Evolutionary conservation across 2,329 filamentous ascomycete genomes (phyloP), one percentile per base, ranked within the genome.

Genomic region (Gliomastix tumulicola): DNA sequence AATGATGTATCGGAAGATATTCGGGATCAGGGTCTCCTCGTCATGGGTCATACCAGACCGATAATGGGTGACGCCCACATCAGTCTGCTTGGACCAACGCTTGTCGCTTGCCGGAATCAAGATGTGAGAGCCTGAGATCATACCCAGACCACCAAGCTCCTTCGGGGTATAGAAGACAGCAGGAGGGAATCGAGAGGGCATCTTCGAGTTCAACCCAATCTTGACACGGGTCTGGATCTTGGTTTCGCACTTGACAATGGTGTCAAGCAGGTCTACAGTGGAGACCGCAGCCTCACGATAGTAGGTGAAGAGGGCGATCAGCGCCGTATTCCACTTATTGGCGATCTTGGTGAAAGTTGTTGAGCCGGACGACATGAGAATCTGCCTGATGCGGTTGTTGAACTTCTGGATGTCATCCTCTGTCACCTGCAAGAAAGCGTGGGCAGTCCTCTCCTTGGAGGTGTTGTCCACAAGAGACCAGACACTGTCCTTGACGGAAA

Each of bases 301-400:
- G 63, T 98, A 98, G 0, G 92, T 97, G 65, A 98, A 98, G 19
- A 98, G 75, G 1, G 92, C 89, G 52, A 98, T 98, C 47, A 98
- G 64, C 2, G 88, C 92, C 0, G 92, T 98, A 63, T 98, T 98
- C 92, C 94, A 98, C 66, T 98, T 98, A 66, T 98, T 98, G 32
- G 94, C 92, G 54, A 98, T 98, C 74, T 98, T 98, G 32, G 92
- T 98, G 65, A 98, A 98, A 0, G 92, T 98, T 0, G 92, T 98
- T 6, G 88, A 95, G n/a, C 92, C 94, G 40, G 92, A 97, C 10
- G 90, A 97, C 92, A 98, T 98, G 39, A 98, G 73, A 56, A 98
- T 98, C 55, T 98, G 92, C 41, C 92, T 81, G 54, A 98, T 98
- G 30, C 94, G 82, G 60, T 98, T 98, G 65, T 98, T 98, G 72